Evolutionary conservation across 2,329 filamentous ascomycete genomes (phyloP).

Genomic region (Penicillium rolfsii): DNA sequence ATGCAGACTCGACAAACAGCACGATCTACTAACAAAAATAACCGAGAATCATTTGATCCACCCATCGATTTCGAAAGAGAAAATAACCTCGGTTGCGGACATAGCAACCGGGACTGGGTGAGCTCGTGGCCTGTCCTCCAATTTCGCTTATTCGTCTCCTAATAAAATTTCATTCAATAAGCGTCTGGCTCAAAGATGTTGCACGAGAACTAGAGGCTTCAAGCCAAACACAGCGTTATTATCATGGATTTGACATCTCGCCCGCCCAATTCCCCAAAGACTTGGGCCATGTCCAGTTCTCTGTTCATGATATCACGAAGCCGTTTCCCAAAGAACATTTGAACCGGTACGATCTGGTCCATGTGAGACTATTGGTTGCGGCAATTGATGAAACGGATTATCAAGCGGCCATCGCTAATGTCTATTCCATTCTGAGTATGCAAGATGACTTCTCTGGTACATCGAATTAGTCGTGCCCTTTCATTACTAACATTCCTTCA

Average conservation of each 20-base stretch:
- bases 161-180: background rate
- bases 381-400: background rate
- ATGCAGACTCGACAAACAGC: background rate
- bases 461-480: background rate
- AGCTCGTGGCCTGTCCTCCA: background rate
- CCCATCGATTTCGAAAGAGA: background rate
- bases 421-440: background rate
- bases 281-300: background rate
- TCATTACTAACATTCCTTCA: background rate
- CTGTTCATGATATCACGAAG: background rate
- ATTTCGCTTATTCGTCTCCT: too few species aligned
- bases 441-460: background rate
- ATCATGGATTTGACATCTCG: background rate
- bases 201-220: background rate
- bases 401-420: background rate
- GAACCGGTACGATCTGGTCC: constrained; percentile 1
- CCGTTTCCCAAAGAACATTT: background rate
- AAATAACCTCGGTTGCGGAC: background rate
- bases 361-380: background rate
- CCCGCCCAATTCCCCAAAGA: background rate
- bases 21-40: background rate
- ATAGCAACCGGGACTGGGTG: constrained; percentile 1
- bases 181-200: constrained; percentile 3
- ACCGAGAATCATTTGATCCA: background rate
- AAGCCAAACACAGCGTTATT: background rate